Conservation (phyloP, 2,329 filamentous ascomycete genomes). For the Cordyceps militaris region DNA sequence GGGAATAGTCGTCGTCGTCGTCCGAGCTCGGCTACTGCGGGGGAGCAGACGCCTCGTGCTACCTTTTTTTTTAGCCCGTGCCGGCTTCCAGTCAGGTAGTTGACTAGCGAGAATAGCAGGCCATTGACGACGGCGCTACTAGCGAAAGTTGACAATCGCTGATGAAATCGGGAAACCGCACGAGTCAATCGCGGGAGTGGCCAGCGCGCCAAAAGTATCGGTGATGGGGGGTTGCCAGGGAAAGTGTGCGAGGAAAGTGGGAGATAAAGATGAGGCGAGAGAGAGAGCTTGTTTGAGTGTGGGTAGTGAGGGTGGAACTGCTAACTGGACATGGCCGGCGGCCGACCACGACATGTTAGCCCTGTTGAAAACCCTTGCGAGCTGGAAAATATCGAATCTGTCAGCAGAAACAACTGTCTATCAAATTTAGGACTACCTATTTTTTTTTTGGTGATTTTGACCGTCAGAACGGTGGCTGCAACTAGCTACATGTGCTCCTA, state of each 20-base stretch:
- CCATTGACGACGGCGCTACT: slow-evolving; percentile 25
- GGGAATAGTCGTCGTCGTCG: not conserved
- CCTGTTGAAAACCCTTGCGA: not conserved
- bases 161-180: not conserved
- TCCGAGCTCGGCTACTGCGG: slow-evolving; percentile 10
- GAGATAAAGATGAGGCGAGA: slow-evolving; percentile 17
- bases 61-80: slow-evolving; percentile 19
- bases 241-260: slow-evolving; percentile 7
- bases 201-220: slow-evolving; percentile 11
- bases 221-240: not conserved
- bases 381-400: not conserved
- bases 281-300: slow-evolving; percentile 14
- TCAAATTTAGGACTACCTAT: not conserved
- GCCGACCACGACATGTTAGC: not conserved
- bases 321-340: not conserved
- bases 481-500: not conserved
- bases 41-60: slow-evolving; percentile 2
- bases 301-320: slow-evolving; percentile 5
- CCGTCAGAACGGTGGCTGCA: not conserved
- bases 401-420: too few relatives aligned
- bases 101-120: slow-evolving; percentile 48
- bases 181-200: not conserved
- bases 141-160: not conserved
- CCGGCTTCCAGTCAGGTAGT: slow-evolving; percentile 33
- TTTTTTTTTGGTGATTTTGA: not conserved